Percentiles rank a stretch among this genome's conserved stretches.
phyloP scores from a whole-genome alignment of 2,329 filamentous ascomycete genomes.

The Fusarium oxysporum region DNA sequence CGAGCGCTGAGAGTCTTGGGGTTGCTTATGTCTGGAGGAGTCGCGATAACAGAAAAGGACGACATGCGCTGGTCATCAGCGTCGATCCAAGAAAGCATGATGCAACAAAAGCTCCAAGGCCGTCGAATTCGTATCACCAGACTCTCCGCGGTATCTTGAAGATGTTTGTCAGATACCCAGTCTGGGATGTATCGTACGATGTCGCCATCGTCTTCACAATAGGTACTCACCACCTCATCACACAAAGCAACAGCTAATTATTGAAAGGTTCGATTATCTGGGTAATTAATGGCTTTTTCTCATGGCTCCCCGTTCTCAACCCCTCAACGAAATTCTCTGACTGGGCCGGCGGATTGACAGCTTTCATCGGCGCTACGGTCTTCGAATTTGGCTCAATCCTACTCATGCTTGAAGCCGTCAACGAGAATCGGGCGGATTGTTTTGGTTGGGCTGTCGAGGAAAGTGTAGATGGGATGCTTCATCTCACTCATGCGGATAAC shows the following conservation, averaged over 20 bases:
- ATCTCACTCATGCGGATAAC: slow-evolving; percentile 16
- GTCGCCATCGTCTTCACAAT: slow-evolving; percentile 55
- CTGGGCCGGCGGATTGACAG: slow-evolving; percentile 69
- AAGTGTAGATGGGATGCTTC: slow-evolving; percentile 29
- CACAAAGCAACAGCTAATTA: not conserved
- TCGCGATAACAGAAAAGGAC: slow-evolving; percentile 58
- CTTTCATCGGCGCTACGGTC: slow-evolving; percentile 74
- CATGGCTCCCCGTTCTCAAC: slow-evolving; percentile 58
- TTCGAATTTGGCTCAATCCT: slow-evolving; percentile 74
- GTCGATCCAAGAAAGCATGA: slow-evolving; percentile 21
- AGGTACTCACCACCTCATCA: slow-evolving; percentile 36
- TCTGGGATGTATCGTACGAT: slow-evolving; percentile 58
- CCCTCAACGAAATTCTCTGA: slow-evolving; percentile 65
- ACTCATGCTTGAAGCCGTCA: slow-evolving; percentile 75
- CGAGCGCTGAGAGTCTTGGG: slow-evolving; percentile 33
- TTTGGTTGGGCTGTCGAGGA: slow-evolving; percentile 75
- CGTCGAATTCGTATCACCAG: slow-evolving; percentile 45
- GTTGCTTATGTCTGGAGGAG: slow-evolving; percentile 54
- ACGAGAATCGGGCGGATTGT: slow-evolving; percentile 72
- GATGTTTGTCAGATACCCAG: slow-evolving; percentile 52
- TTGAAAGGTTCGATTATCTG: slow-evolving; percentile 59
- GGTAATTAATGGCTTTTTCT: slow-evolving; percentile 72
- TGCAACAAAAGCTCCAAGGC: slow-evolving; percentile 35
- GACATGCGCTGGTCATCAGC: slow-evolving; percentile 49
- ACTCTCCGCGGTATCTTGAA: slow-evolving; percentile 48